Evolutionary conservation across 805 yeast genomes (phyloP), one percentile per base, ranked within the genome.

Genomic region (Saturnispora halmiae): DNA sequence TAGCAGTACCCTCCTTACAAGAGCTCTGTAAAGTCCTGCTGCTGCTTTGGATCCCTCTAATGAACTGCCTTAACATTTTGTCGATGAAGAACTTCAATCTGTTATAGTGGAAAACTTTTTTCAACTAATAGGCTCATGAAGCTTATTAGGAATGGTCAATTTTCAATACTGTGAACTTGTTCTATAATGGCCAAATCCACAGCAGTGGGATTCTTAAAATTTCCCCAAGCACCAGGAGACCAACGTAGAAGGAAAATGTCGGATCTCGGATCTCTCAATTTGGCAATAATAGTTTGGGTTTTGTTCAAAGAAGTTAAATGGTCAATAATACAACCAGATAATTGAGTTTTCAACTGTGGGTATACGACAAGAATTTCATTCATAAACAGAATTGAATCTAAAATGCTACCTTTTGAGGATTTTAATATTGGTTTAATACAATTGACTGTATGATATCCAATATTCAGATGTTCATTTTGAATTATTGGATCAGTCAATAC

Each of bases 1-100:
- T 65, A 8, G 72, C 67, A 0, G 92, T 81, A 45, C 97, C 87
- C 38, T 83, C 79, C 50, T 70, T 61, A 57, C 88, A 73, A 40
- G 77, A 69, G 8, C 79, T 76, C 48, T 61, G 51, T 4, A 55
- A 40, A 6, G 32, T 18, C 21, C 41, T 37, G 8, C 50, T 27
- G 3, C 50, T 22, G 8, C 51, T 48, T 31, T 52, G 44, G 32
- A 58, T 51, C 3, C 38, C 34, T 33, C 61, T 55, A 14, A 46
- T 7, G 7, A 25, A 4, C 11, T 32, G 37, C 31, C 30, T 41
- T 11, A 38, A 34, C 45, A 38, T 46, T 3, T 19, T 27, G 25
- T 16, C 6, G 18, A 5, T 2, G 9, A 15, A 18, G 21, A 6
- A 20, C 19, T 27, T 18, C 18, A 4, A 11, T n/a, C n/a, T n/a